A percentile compares a stretch with the other conserved stretches of the same genome.
phyloP scores from a whole-genome alignment of 75 land plant genomes.

The Picea glauca region DNA sequence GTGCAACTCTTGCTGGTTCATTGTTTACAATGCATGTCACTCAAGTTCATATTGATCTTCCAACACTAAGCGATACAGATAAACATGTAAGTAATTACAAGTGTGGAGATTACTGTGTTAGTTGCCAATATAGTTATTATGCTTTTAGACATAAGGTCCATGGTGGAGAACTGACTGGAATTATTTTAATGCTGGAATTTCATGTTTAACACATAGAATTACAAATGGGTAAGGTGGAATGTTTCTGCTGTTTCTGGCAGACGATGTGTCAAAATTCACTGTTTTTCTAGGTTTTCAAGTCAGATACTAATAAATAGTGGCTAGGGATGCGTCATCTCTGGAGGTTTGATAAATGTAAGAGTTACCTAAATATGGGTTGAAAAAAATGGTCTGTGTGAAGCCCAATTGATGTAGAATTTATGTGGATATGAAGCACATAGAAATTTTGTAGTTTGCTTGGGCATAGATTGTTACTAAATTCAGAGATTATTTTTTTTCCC shows the following conservation, averaged over 20 bases:
- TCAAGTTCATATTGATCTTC: conserved; percentile 70
- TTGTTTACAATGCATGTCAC: conserved; percentile 84
- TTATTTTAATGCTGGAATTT: neutral
- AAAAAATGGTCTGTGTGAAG: neutral
- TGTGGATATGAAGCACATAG: neutral
- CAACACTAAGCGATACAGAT: conserved; percentile 81
- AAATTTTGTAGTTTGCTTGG: neutral
- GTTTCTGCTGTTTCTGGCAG: neutral
- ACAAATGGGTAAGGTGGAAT: neutral
- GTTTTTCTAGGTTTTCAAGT: no score
- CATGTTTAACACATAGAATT: neutral
- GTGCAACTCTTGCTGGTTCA: conserved; percentile 72
- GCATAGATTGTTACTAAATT: neutral
- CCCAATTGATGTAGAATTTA: neutral
- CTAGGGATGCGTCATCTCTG: neutral
- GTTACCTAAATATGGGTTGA: neutral
- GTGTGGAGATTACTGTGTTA: neutral
- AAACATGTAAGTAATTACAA: conserved; percentile 42
- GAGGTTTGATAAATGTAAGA: neutral
- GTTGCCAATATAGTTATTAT: neutral
- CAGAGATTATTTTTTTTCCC: neutral
- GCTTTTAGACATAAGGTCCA: neutral
- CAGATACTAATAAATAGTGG: neutral
- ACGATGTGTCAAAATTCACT: neutral
- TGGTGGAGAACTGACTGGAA: neutral